phyloP scores from a whole-genome alignment of 1,139 yeast genomes.

The Magnusiomyces ingens region DNA sequence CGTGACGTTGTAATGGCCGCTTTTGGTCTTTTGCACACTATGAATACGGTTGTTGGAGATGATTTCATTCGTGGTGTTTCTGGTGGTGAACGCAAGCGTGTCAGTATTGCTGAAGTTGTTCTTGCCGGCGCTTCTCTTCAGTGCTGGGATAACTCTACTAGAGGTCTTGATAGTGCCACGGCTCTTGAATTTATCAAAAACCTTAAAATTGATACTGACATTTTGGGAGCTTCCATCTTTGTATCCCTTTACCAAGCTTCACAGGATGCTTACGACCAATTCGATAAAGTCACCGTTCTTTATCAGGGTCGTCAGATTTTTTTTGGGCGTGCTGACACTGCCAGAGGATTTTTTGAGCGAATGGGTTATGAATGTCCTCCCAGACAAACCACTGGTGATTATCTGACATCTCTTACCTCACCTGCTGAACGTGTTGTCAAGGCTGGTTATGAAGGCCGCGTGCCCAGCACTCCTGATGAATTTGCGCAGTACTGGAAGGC shows the following conservation, averaged over 20 bases:
- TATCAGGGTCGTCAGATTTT: conserved; percentile 74
- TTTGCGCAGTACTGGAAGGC: conserved; percentile 58
- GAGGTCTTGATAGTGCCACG: conserved; percentile 71
- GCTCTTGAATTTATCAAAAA: conserved; percentile 70
- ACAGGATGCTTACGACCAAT: conserved; percentile 65
- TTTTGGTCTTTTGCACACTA: conserved; percentile 60
- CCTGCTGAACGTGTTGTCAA: conserved; percentile 58
- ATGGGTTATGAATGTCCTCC: conserved; percentile 70
- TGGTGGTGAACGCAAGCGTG: conserved; percentile 82
- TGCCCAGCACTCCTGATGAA: conserved; percentile 63
- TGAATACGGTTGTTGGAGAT: conserved; percentile 61
- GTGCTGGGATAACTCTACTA: conserved; percentile 71
- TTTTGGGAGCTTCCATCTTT: conserved; percentile 53
- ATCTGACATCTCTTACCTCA: conserved; percentile 67
- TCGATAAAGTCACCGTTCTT: conserved; percentile 65
- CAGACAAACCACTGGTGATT: conserved; percentile 80
- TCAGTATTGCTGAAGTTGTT: conserved; percentile 64
- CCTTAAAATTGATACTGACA: conserved; percentile 53
- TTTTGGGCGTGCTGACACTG: conserved; percentile 58
- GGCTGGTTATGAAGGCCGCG: conserved; percentile 52
- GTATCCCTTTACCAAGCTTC: conserved; percentile 81
- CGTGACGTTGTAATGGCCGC: conserved; percentile 66
- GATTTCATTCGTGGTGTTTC: conserved; percentile 72
- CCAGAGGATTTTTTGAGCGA: conserved; percentile 51
- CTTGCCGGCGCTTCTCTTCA: conserved; percentile 56